phyloP scores from a whole-genome alignment of 2,329 filamentous ascomycete genomes.

The Aspergillus pseudoglaucus region DNA sequence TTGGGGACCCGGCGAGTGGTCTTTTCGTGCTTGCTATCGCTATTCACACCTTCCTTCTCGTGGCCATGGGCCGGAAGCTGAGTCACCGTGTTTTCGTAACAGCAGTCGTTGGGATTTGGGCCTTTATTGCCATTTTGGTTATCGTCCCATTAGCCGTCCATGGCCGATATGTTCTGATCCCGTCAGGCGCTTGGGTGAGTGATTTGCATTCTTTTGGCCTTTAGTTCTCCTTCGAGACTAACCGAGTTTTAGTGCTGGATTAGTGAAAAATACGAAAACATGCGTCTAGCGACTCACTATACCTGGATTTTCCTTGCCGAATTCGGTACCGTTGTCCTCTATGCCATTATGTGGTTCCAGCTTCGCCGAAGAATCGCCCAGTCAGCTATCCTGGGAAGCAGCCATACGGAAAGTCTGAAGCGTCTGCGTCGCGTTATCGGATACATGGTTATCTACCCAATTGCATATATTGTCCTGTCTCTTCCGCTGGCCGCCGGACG shows the following conservation, averaged over 20 bases:
- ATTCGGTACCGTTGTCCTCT: constrained; percentile 46
- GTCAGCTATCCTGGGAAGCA: constrained; percentile 30
- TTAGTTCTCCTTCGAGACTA: not conserved
- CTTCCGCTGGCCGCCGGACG: constrained; percentile 53
- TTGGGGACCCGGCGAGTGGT: constrained; percentile 48
- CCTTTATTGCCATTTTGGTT: constrained; percentile 40
- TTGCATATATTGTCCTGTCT: constrained; percentile 55
- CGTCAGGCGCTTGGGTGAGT: constrained; percentile 44
- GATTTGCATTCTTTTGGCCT: no score
- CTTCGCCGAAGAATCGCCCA: constrained; percentile 40
- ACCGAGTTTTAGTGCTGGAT: constrained; percentile 24
- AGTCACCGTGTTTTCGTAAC: constrained; percentile 40
- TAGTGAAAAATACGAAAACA: constrained; percentile 34
- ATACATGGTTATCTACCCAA: constrained; percentile 43
- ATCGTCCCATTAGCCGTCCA: constrained; percentile 41
- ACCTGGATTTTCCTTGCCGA: constrained; percentile 50
- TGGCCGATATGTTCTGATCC: constrained; percentile 39
- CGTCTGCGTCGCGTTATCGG: constrained; percentile 38
- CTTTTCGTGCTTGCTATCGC: constrained; percentile 50
- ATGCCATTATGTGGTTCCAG: constrained; percentile 44
- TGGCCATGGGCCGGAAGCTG: constrained; percentile 43
- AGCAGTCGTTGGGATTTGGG: constrained; percentile 42
- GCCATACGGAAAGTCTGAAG: constrained; percentile 31
- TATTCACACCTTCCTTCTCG: constrained; percentile 47
- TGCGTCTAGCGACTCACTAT: constrained; percentile 48